Percentiles rank a stretch among this genome's conserved stretches.
Conservation (phyloP, 2,329 filamentous ascomycete species). For the Colletotrichum lentis region DNA sequence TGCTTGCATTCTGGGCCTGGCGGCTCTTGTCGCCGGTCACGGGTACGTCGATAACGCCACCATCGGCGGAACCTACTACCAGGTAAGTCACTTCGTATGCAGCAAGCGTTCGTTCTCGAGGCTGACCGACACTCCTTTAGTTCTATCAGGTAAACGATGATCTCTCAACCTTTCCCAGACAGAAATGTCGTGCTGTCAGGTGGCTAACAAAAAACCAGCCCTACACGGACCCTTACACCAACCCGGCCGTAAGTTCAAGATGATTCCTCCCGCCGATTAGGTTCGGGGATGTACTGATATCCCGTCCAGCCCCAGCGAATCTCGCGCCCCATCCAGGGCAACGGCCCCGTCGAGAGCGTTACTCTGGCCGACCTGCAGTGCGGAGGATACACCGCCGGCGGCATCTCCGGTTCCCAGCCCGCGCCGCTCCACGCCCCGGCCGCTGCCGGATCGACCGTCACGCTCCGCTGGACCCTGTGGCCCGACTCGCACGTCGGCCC, state of each 20-base stretch:
- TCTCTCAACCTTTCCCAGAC: too few relatives aligned
- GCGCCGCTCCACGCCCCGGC: conserved; percentile 63
- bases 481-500: conserved; percentile 62
- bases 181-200: neutral
- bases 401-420: conserved; percentile 57
- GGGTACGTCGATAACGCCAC: conserved; percentile 58
- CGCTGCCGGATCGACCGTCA: conserved; percentile 62
- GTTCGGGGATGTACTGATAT: neutral
- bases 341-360: conserved; percentile 65
- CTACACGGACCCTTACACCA: conserved; percentile 41
- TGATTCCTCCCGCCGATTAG: neutral
- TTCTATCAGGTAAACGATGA: conserved; percentile 47
- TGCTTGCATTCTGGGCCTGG: conserved; percentile 40
- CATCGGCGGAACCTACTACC: conserved; percentile 52
- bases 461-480: conserved; percentile 63
- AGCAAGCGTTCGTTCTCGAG: fast-evolving
- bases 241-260: conserved; percentile 15
- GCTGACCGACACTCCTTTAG: conserved; percentile 36
- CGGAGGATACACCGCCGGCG: conserved; percentile 60
- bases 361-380: conserved; percentile 64
- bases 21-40: conserved; percentile 56
- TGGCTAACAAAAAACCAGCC: conserved; percentile 24
- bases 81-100: conserved; percentile 39
- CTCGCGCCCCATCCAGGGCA: conserved; percentile 65
- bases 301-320: conserved; percentile 45